These are phyloP conservation scores for Schrenkiella parvula DNA, from an alignment of 345 rosid species.

Conservation along the genomic window DNA sequence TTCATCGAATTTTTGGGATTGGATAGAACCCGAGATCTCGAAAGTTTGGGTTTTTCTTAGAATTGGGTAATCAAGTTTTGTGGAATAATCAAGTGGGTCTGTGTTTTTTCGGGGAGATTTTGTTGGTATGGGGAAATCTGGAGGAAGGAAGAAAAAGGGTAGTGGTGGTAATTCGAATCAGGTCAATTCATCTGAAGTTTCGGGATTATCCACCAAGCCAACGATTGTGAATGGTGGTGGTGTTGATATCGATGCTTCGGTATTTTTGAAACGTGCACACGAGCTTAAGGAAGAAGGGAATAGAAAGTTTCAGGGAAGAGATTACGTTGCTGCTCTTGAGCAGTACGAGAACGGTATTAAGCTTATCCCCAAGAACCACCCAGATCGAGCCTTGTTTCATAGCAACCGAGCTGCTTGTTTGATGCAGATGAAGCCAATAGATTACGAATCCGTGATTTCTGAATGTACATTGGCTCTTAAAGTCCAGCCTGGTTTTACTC, in stretches of 20 bases:
- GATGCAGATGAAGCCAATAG: slow-evolving; percentile 91
- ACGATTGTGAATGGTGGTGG: slow-evolving; percentile 49
- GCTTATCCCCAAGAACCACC: slow-evolving; percentile 72
- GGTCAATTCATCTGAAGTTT: slow-evolving; percentile 36
- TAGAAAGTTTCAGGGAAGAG: slow-evolving; percentile 71
- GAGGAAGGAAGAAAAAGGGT: slow-evolving; percentile 70
- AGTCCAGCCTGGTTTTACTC: slow-evolving; percentile 68
- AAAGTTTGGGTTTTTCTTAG: background rate
- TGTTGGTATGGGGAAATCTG: slow-evolving; percentile 74
- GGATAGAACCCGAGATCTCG: background rate
- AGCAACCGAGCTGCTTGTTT: slow-evolving; percentile 62
- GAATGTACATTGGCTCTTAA: slow-evolving; percentile 85
- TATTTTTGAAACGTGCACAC: slow-evolving; percentile 74
- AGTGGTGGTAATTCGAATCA: slow-evolving; percentile 40
- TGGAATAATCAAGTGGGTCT: background rate
- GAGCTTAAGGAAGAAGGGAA: slow-evolving; percentile 98
- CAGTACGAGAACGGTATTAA: slow-evolving; percentile 69
- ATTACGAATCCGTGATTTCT: slow-evolving; percentile 68
- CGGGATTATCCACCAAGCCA: slow-evolving; percentile 26
- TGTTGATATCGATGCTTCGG: slow-evolving; percentile 62
- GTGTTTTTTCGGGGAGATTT: background rate
- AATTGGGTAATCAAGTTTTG: background rate
- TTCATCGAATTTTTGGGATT: background rate
- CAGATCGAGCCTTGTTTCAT: slow-evolving; percentile 86
- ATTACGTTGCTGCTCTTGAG: slow-evolving; percentile 78